Evolutionary conservation across 805 yeast species (phyloP).

Genomic region (Candida railenensis): DNA sequence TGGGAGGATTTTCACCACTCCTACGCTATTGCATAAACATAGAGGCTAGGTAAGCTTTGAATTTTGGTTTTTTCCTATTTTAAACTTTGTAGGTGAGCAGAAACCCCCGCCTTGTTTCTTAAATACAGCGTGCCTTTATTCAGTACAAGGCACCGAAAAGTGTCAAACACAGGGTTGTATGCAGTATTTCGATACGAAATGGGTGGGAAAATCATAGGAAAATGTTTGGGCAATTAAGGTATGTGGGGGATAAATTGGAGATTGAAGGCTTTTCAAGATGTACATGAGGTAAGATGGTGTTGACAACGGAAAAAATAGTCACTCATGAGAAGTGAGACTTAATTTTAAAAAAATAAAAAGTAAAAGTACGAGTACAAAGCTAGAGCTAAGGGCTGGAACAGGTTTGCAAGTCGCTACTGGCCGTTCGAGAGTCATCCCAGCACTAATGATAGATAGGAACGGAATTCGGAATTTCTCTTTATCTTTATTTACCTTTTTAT

Average conservation of each 20-base stretch:
- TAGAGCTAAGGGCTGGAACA: too few relatives aligned
- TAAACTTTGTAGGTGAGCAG: neutral
- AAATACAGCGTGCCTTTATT: neutral
- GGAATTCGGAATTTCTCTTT: too few relatives aligned
- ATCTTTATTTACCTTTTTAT: too few relatives aligned
- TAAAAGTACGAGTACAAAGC: too few relatives aligned
- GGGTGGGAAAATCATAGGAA: neutral
- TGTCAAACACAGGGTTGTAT: neutral
- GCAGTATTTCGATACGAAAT: neutral
- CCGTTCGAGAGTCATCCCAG: too few relatives aligned
- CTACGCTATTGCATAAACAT: neutral
- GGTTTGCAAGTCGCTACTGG: too few relatives aligned
- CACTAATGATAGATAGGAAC: too few relatives aligned
- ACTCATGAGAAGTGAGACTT: too few relatives aligned
- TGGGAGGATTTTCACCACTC: neutral
- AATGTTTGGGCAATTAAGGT: neutral
- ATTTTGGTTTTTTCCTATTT: neutral
- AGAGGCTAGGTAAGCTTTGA: neutral
- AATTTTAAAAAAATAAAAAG: too few relatives aligned
- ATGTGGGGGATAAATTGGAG: neutral
- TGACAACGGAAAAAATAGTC: too few relatives aligned
- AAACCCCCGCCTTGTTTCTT: neutral
- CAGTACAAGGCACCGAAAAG: neutral
- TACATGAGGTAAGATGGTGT: too few relatives aligned
- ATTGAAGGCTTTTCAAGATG: too few relatives aligned